Percentiles rank a stretch among this genome's conserved stretches.
Conservation (phyloP, 495 filamentous ascomycete species). For the Hypoxylon crocopeplum region DNA sequence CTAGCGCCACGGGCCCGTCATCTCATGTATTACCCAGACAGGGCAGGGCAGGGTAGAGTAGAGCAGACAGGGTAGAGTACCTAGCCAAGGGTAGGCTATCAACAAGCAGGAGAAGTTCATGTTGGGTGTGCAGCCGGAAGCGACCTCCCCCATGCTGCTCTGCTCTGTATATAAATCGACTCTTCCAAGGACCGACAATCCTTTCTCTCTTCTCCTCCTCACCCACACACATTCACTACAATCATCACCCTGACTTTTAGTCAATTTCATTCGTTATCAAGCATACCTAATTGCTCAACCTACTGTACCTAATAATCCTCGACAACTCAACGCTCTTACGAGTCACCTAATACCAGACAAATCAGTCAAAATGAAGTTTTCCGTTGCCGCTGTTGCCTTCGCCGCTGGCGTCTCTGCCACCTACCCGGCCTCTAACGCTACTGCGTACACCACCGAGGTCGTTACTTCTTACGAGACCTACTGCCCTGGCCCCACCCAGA, state of each 20-base stretch:
- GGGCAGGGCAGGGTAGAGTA: not conserved
- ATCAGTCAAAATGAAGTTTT: constrained; percentile 87
- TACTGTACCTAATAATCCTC: constrained; percentile 34
- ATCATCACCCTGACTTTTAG: constrained; percentile 60
- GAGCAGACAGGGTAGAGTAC: not conserved
- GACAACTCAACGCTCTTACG: constrained; percentile 39
- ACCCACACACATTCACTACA: constrained; percentile 57
- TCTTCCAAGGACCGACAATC: constrained; percentile 37
- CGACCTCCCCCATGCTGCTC: constrained; percentile 25
- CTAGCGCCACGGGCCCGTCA: constrained; percentile 30
- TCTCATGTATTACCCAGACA: not conserved
- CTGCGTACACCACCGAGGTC: constrained; percentile 73
- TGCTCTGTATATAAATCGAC: constrained; percentile 49
- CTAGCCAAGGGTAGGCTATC: constrained; percentile 23
- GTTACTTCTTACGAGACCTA: constrained; percentile 83
- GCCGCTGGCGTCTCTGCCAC: constrained; percentile 68
- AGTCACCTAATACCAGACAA: constrained; percentile 56
- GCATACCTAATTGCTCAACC: constrained; percentile 40
- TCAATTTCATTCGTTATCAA: constrained; percentile 66
- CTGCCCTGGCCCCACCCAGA: constrained; percentile 78
- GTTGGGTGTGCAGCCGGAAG: constrained; percentile 26
- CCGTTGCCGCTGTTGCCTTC: constrained; percentile 62
- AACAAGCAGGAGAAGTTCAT: constrained; percentile 25
- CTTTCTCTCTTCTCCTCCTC: constrained; percentile 45
- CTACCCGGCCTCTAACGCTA: constrained; percentile 55